Percentiles rank a stretch among this genome's conserved stretches.
phyloP scores from a whole-genome alignment of 371 early-diverging fungal species.

The Mucor racemosus region DNA sequence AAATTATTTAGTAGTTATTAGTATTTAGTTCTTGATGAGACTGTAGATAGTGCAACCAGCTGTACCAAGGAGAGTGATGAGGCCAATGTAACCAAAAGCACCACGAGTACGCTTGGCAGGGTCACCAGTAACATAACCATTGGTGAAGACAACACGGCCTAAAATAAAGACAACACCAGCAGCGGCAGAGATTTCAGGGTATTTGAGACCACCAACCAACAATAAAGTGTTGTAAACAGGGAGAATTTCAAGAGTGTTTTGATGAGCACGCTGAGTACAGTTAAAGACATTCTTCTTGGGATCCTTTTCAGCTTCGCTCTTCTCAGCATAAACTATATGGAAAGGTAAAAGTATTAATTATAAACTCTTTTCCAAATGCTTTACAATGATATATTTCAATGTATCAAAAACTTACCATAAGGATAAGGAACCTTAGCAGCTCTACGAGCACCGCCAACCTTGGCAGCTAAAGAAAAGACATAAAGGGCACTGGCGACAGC shows the following conservation, averaged over 20 bases:
- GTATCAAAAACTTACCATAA: slow-evolving; percentile 44
- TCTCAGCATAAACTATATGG: slow-evolving; percentile 60
- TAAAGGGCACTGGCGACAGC: slow-evolving; percentile 47
- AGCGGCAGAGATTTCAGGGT: slow-evolving; percentile 58
- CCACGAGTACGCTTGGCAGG: slow-evolving; percentile 56
- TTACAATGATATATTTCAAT: background rate
- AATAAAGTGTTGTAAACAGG: slow-evolving; percentile 44
- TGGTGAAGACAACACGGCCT: slow-evolving; percentile 53
- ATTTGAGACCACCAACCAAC: slow-evolving; percentile 52
- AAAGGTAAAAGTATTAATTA: background rate
- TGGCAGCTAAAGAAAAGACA: slow-evolving; percentile 51
- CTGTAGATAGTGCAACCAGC: slow-evolving; percentile 28
- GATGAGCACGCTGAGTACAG: slow-evolving; percentile 76
- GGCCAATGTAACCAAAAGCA: slow-evolving; percentile 46
- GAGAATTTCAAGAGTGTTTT: slow-evolving; percentile 47
- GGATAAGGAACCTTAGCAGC: slow-evolving; percentile 69
- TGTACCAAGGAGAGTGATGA: slow-evolving; percentile 50
- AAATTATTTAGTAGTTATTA: background rate
- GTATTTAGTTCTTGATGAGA: slow-evolving; percentile 24
- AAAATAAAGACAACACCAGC: slow-evolving; percentile 54
- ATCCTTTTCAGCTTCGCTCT: slow-evolving; percentile 61
- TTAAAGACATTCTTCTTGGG: slow-evolving; percentile 66
- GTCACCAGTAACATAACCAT: slow-evolving; percentile 62
- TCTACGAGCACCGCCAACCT: slow-evolving; percentile 63
- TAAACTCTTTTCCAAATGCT: background rate